Base-by-base conservation (phyloP, 2,329 filamentous ascomycete species). In the Stromatinia cepivora region DNA sequence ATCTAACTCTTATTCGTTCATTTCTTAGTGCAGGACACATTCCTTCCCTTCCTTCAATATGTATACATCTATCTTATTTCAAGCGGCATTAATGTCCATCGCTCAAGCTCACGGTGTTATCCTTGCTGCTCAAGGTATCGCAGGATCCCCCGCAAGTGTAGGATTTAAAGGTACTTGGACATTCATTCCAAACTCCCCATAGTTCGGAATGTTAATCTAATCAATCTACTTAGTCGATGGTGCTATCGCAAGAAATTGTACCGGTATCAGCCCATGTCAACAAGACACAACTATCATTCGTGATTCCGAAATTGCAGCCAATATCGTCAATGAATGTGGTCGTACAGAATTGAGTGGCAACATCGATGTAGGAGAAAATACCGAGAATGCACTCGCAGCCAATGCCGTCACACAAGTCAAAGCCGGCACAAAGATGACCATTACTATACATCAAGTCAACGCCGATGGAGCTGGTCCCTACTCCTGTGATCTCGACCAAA, bases 281-380 rank as follows among this genome's bases (percentile, higher is more conserved):
- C 85, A 87, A 72, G 88, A 90, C 70, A 82, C 87, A 15, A 89
- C 87, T 66, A 83, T 89, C 75, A 90, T 90, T 78, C 83, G 84
- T 66, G 85, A 88, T 70, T 83, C 83, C 22, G 82, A 87, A 80
- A 84, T 86, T 73, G 71, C 73, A 9, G 79, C 81, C 66, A 86
- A 86, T 74, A 77, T 84, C 10, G 86, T 86, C 62, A 87, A 86
- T 73, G 82, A 85, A 70, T 90, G 88, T 75, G 88, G 88, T 57
- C 84, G 88, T 71, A 91, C 88, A 11, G 82, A 89, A 76, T 76
- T 86, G 61, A 75, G 80, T 67, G 88, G 88, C 58, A 86, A 85
- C 80, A 90, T 90, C 75, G 86, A 90, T 72, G 81, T 90, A 66
- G 83, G 82, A 50, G 83, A 85, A 77, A 83, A 83, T 72, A 86